Percentiles rank a stretch among this genome's conserved stretches.
These are phyloP conservation scores for Phragmites australis DNA, from an alignment of 176 grass and related monocot genomes.

Conservation along the genomic window DNA sequence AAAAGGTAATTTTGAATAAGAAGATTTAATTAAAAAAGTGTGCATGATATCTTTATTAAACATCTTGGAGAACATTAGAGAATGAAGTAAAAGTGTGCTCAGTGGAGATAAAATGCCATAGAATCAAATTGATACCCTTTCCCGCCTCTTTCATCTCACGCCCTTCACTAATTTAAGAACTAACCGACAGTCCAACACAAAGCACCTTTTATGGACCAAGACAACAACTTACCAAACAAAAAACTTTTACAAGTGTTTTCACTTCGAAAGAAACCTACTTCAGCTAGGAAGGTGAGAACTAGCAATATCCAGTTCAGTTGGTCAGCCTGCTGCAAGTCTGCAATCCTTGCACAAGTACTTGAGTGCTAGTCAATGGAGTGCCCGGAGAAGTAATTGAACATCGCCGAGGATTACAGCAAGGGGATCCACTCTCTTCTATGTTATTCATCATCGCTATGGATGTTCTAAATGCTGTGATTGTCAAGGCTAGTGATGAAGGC, in stretches of 20 bases:
- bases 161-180: conserved; percentile 16
- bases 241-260: conserved; percentile 16
- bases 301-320: conserved; percentile 25
- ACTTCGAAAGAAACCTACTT: conserved; percentile 6
- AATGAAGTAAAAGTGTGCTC: background rate
- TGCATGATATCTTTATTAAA: background rate
- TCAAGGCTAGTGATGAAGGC: too few relatives aligned
- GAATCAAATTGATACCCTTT: background rate
- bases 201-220: background rate
- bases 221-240: conserved; percentile 15
- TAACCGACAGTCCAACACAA: conserved; percentile 11
- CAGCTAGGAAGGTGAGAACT: background rate
- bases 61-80: background rate
- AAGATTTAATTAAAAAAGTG: conserved; percentile 7
- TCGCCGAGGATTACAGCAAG: too few relatives aligned
- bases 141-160: background rate
- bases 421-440: too few relatives aligned
- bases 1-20: background rate
- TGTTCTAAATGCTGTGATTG: too few relatives aligned
- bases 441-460: too few relatives aligned
- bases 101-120: background rate
- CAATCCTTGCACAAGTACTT: too few relatives aligned
- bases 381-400: too few relatives aligned
- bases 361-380: too few relatives aligned
- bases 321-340: conserved; percentile 7